Percentiles rank a stretch among this genome's conserved stretches.
These are phyloP conservation scores for Pythium brachiatum DNA, from an alignment of 352 stramenopile genomes.

Conservation along the genomic window DNA sequence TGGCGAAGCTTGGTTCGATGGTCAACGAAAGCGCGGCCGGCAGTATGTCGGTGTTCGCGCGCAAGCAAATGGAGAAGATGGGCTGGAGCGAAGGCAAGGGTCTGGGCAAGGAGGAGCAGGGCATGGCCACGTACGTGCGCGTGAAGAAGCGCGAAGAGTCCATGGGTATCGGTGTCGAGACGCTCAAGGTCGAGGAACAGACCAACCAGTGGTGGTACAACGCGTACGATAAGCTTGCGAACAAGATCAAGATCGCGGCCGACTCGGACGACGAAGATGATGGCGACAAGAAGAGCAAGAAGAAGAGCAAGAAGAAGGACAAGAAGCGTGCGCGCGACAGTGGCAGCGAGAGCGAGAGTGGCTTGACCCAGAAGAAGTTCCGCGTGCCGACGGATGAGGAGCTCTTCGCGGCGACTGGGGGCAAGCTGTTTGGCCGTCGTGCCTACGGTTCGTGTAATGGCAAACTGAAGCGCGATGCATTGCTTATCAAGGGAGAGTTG, in stretches of 20 bases:
- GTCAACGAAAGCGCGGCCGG: constrained; percentile 71
- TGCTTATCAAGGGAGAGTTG: constrained; percentile 38
- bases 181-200: constrained; percentile 59
- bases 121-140: constrained; percentile 91
- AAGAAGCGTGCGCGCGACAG: constrained; percentile 32
- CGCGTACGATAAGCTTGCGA: constrained; percentile 82
- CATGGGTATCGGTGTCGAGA: constrained; percentile 88
- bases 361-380: constrained; percentile 38
- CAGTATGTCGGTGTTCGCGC: constrained; percentile 74
- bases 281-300: constrained; percentile 39
- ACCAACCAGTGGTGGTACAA: constrained; percentile 89
- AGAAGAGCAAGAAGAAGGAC: constrained; percentile 65
- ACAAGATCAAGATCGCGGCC: constrained; percentile 82
- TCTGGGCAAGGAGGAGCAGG: constrained; percentile 94
- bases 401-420: constrained; percentile 94
- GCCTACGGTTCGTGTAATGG: constrained; percentile 87
- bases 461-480: constrained; percentile 80
- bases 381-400: constrained; percentile 92
- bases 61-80: constrained; percentile 93
- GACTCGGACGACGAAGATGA: constrained; percentile 54
- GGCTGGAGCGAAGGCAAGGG: constrained; percentile 95
- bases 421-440: constrained; percentile 94
- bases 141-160: constrained; percentile 93
- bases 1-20: constrained; percentile 73
- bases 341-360: constrained; percentile 32